These are phyloP conservation scores for Lolium perenne DNA, from an alignment of 176 grass and related monocot genomes.

Conservation along the genomic window DNA sequence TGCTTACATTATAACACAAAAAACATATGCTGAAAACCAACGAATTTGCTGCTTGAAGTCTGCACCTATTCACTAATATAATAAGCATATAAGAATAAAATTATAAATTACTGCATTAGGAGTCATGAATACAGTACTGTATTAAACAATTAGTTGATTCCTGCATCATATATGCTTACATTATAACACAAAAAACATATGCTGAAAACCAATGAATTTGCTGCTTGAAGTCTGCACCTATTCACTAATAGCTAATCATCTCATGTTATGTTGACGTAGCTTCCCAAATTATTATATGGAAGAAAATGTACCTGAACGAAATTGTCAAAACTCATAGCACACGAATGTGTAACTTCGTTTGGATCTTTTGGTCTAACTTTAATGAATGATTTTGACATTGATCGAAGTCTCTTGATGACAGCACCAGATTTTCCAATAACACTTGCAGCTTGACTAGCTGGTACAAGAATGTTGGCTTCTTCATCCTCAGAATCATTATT, in stretches of 20 bases:
- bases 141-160: conserved; percentile 7
- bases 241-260: conserved; percentile 11
- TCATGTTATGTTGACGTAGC: conserved; percentile 2
- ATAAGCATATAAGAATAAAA: too few species aligned
- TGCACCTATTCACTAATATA: conserved; percentile 24
- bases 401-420: conserved; percentile 78
- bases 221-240: conserved; percentile 2
- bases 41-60: conserved; percentile 22
- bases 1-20: conserved; percentile 14
- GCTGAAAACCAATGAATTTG: conserved; percentile 25
- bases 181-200: conserved; percentile 1
- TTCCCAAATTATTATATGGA: conserved; percentile 23
- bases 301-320: conserved; percentile 81
- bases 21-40: conserved; percentile 8
- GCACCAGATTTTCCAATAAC: conserved; percentile 89
- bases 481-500: conserved; percentile 66
- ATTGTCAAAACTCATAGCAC: conserved; percentile 92
- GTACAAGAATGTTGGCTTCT: conserved; percentile 80
- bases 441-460: conserved; percentile 87
- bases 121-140: conserved; percentile 6
- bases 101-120: conserved; percentile 4
- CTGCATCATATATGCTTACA: conserved; percentile 24
- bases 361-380: conserved; percentile 90
- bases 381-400: conserved; percentile 65
- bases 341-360: conserved; percentile 65